Evolutionary conservation across 2,329 filamentous ascomycete genomes (phyloP).

Genomic region (Didymella lethalis): DNA sequence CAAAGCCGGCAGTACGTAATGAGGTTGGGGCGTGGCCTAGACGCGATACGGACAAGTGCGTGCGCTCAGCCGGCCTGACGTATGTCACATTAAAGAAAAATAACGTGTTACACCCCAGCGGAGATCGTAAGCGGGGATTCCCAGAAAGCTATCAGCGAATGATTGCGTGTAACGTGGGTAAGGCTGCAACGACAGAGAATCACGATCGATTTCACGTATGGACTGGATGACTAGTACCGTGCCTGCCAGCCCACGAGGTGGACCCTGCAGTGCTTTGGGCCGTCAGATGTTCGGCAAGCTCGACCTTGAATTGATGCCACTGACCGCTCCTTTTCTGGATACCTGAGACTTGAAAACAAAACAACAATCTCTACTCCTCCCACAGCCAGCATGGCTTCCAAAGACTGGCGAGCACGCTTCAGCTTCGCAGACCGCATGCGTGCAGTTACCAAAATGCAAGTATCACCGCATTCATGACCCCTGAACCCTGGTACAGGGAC

Average conservation of each 20-base stretch:
- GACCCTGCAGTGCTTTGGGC: conserved; percentile 21
- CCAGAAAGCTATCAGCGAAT: conserved; percentile 3
- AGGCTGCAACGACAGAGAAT: conserved; percentile 5
- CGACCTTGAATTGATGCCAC: conserved; percentile 13
- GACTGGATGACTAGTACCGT: conserved; percentile 14
- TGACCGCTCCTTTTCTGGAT: conserved; percentile 20
- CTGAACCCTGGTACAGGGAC: conserved; percentile 20
- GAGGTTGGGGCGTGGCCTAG: conserved; percentile 16
- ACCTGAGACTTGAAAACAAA: conserved; percentile 5
- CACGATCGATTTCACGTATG: conserved; percentile 3
- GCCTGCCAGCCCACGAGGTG: conserved; percentile 11
- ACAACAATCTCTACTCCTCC: conserved; percentile 7
- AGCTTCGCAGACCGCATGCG: conserved; percentile 57
- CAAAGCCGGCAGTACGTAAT: conserved; percentile 17
- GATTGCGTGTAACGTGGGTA: conserved; percentile 5
- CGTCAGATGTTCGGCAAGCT: conserved; percentile 19
- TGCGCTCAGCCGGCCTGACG: conserved; percentile 34
- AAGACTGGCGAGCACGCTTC: conserved; percentile 53
- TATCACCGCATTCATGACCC: conserved; percentile 40
- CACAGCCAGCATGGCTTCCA: conserved; percentile 31
- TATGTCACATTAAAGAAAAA: conserved; percentile 4
- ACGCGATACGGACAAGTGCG: conserved; percentile 16
- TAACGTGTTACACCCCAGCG: conserved; percentile 12
- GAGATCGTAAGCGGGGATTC: conserved; percentile 18
- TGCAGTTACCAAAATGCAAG: conserved; percentile 59